Evolutionary conservation across 176 grass and related monocot genomes (phyloP).

Genomic region (Echinochloa phyllopogon): DNA sequence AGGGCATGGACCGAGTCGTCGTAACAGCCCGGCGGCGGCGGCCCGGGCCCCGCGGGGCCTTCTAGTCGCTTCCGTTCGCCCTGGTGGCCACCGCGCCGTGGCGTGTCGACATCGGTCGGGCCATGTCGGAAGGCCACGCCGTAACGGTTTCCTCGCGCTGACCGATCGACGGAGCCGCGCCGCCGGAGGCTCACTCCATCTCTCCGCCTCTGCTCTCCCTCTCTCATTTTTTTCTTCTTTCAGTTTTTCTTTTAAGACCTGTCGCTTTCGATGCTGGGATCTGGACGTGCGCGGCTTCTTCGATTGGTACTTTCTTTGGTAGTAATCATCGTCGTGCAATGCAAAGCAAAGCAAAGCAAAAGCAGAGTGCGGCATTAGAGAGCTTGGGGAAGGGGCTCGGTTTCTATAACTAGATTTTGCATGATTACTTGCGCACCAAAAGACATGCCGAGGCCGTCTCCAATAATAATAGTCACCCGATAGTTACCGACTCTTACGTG

Average conservation of each 20-base stretch:
- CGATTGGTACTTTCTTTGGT: not conserved
- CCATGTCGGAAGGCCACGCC: not conserved
- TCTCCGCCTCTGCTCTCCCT: too few species aligned
- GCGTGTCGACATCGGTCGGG: not conserved
- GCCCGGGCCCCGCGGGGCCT: not conserved
- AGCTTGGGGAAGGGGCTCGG: not conserved
- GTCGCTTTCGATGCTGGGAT: not conserved
- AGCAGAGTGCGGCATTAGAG: not conserved
- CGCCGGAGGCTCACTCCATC: not conserved
- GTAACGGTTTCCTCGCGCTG: not conserved
- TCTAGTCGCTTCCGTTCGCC: not conserved
- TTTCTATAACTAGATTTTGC: not conserved
- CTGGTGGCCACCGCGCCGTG: not conserved
- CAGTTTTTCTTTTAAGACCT: not conserved
- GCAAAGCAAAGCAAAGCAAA: not conserved
- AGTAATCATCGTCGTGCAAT: not conserved
- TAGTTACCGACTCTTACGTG: too few species aligned
- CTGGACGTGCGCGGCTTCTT: not conserved
- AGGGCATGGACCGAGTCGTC: not conserved
- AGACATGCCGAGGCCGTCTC: too few species aligned
- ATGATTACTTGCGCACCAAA: too few species aligned
- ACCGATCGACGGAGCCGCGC: too few species aligned
- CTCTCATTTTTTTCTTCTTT: not conserved
- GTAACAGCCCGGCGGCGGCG: not conserved
- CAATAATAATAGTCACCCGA: too few species aligned